Percentiles rank a stretch among this genome's conserved stretches.
phyloP scores from a whole-genome alignment of 2,329 filamentous ascomycete genomes.

The Escovopsis sp. region DNA sequence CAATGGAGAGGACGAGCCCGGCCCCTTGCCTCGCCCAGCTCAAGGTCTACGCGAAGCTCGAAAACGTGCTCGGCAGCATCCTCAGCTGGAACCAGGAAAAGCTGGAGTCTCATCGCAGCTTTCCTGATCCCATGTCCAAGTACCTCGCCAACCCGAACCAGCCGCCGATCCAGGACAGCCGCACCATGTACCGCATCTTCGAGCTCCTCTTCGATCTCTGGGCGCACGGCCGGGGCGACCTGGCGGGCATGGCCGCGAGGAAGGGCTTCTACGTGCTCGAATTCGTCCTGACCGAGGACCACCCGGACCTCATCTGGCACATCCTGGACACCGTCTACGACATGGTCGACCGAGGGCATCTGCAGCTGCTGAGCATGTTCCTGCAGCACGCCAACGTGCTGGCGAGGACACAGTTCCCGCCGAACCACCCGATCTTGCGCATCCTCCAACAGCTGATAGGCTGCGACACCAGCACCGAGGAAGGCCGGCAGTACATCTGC shows the following conservation, averaged over 20 bases:
- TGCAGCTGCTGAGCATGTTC: slow-evolving; percentile 20
- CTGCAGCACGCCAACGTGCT: slow-evolving; percentile 18
- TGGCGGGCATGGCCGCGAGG: slow-evolving; percentile 22
- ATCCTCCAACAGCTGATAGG: slow-evolving; percentile 18
- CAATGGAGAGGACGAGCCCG: background rate
- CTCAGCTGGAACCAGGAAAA: slow-evolving; percentile 22
- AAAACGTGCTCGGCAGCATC: slow-evolving; percentile 20
- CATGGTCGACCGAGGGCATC: slow-evolving; percentile 21
- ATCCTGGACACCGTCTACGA: slow-evolving; percentile 24
- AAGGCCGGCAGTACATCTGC: slow-evolving; percentile 18
- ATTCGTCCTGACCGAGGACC: slow-evolving; percentile 22
- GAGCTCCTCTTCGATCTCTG: slow-evolving; percentile 24
- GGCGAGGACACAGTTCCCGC: slow-evolving; percentile 14
- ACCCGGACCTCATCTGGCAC: slow-evolving; percentile 24
- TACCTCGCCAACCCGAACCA: slow-evolving; percentile 21
- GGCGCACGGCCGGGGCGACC: slow-evolving; percentile 19
- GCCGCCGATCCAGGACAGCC: slow-evolving; percentile 23
- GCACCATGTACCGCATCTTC: slow-evolving; percentile 25
- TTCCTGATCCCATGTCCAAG: slow-evolving; percentile 21
- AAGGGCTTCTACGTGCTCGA: slow-evolving; percentile 22
- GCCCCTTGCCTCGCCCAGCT: slow-evolving; percentile 11
- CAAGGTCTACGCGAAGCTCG: slow-evolving; percentile 15
- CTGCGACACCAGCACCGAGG: slow-evolving; percentile 18
- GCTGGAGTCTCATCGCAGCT: slow-evolving; percentile 14
- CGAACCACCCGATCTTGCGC: slow-evolving; percentile 18